Evolutionary conservation across 176 grass and related monocot species (phyloP).

Genomic region (Metroxylon sagu): DNA sequence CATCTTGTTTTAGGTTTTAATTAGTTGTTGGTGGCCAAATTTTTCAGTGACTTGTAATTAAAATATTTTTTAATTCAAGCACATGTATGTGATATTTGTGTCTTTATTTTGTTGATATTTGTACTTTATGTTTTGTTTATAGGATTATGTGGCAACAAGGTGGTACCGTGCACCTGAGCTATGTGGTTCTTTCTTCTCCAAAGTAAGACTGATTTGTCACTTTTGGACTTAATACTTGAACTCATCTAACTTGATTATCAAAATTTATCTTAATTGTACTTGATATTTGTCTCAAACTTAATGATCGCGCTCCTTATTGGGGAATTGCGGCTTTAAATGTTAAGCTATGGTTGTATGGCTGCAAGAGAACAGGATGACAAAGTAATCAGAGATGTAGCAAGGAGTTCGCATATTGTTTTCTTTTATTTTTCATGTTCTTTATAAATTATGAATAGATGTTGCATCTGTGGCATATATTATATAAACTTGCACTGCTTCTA

Average conservation of each 20-base stretch:
- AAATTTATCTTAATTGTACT: too few relatives aligned
- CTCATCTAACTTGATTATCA: too few relatives aligned
- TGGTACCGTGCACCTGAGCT: slow-evolving; percentile 18
- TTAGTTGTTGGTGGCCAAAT: background rate
- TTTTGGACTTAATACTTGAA: background rate
- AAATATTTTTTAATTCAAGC: background rate
- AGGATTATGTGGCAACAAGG: slow-evolving; percentile 21
- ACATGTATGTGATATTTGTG: too few relatives aligned
- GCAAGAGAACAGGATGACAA: too few relatives aligned
- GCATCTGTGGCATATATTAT: too few relatives aligned
- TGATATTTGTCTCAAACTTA: background rate
- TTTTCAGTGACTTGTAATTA: background rate
- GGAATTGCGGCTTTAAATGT: background rate
- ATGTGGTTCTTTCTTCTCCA: slow-evolving; percentile 18
- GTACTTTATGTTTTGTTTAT: background rate
- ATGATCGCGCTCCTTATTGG: too few relatives aligned
- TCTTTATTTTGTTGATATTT: background rate
- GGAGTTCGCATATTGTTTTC: too few relatives aligned
- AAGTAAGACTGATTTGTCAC: background rate
- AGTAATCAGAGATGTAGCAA: too few relatives aligned
- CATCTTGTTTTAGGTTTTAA: background rate
- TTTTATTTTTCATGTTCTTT: too few relatives aligned
- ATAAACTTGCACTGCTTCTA: too few relatives aligned
- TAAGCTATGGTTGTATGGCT: too few relatives aligned
- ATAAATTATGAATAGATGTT: too few relatives aligned